Conservation (phyloP, 225 moss, liverwort and hornwort species). For the Physcomitrellopsis africana region DNA sequence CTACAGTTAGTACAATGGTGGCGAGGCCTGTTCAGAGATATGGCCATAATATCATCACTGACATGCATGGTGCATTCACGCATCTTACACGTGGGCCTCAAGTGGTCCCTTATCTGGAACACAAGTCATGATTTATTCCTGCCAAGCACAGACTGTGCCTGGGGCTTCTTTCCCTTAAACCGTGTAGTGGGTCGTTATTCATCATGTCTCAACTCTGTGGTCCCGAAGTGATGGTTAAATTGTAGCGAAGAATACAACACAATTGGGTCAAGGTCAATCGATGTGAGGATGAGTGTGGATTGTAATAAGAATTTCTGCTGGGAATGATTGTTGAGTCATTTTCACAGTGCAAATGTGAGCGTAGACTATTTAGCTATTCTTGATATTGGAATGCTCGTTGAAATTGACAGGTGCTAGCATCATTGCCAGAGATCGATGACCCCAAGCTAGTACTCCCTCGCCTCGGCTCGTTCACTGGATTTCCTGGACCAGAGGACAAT, state of each 20-base stretch:
- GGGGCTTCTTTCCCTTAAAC: conserved; percentile 7
- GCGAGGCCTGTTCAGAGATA: no score
- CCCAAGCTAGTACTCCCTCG: conserved; percentile 68
- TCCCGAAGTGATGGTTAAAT: conserved; percentile 13
- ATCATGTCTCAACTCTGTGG: conserved; percentile 24
- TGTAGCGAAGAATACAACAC: no score
- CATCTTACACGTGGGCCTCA: conserved; percentile 5
- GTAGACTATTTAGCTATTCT: neutral
- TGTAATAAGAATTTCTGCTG: no score
- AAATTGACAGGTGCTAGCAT: conserved; percentile 66
- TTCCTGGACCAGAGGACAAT: conserved; percentile 65
- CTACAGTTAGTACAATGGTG: no score
- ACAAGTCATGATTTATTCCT: conserved; percentile 28
- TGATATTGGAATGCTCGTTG: no score
- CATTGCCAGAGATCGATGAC: conserved; percentile 84
- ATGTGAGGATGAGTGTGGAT: no score
- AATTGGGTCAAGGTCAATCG: no score
- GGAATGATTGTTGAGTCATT: no score
- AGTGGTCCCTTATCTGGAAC: conserved; percentile 15
- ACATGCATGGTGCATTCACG: no score
- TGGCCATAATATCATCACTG: no score
- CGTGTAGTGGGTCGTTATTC: neutral
- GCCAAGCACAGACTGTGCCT: conserved; percentile 17
- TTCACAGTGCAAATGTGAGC: no score
- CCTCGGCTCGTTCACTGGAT: conserved; percentile 62